Percentiles rank a stretch among this genome's conserved stretches.
phyloP scores from a whole-genome alignment of 2,329 filamentous ascomycete genomes.

The Trichoderma atroviride region DNA sequence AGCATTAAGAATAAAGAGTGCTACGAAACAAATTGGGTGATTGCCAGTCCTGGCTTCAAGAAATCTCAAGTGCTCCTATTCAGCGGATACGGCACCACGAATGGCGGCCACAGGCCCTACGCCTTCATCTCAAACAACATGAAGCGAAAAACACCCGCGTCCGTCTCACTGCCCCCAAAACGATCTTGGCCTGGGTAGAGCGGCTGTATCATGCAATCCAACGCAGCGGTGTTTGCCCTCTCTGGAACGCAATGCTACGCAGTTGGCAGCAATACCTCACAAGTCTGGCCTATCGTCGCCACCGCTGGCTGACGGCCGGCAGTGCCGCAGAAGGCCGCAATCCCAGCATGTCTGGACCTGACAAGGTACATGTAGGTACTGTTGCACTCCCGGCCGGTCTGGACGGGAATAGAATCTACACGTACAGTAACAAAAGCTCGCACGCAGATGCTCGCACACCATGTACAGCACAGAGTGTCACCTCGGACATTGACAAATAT shows the following conservation, averaged over 20 bases:
- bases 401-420: not conserved
- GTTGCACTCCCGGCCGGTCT: not conserved
- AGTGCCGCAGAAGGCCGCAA: constrained; percentile 14
- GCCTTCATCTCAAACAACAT: not conserved
- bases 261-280: not conserved
- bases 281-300: constrained; percentile 3
- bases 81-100: not conserved
- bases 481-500: not conserved
- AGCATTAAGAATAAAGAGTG: not conserved
- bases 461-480: not conserved
- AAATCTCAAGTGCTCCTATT: not conserved
- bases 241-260: constrained; percentile 22
- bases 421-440: not conserved
- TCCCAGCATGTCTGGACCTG: not conserved
- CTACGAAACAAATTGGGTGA: not conserved
- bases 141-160: constrained; percentile 8
- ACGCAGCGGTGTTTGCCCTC: constrained; percentile 14
- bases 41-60: not conserved
- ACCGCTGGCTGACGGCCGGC: constrained; percentile 23
- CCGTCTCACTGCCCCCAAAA: constrained; percentile 10
- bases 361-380: not conserved
- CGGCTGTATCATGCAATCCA: constrained; percentile 13
- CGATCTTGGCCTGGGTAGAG: constrained; percentile 15
- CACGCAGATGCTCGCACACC: not conserved
- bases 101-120: not conserved